Conservation (phyloP, 345 rosid genomes). For the Angophora floribunda region DNA sequence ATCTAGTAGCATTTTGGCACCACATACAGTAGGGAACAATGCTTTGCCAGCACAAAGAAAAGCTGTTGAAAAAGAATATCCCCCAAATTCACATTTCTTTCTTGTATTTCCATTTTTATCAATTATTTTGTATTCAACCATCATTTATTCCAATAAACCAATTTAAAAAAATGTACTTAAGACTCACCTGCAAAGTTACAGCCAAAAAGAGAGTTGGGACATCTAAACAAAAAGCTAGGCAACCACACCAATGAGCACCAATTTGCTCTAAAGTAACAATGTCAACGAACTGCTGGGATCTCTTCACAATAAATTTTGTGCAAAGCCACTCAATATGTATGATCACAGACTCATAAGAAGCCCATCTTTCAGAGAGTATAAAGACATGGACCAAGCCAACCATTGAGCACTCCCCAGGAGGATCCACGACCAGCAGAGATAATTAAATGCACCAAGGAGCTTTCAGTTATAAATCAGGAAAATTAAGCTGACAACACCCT, state of each 20-base stretch:
- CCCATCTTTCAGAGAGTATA: background rate
- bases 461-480: background rate
- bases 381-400: background rate
- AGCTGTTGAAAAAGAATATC: background rate
- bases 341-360: background rate
- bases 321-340: background rate
- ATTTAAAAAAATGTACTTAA: background rate
- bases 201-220: background rate
- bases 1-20: background rate
- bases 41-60: background rate
- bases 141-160: background rate
- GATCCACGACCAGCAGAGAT: background rate
- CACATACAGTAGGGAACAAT: background rate
- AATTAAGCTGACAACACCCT: background rate
- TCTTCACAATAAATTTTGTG: background rate
- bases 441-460: background rate
- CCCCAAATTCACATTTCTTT: background rate
- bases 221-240: background rate
- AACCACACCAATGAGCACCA: background rate
- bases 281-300: background rate
- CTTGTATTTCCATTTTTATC: background rate
- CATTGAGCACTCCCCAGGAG: background rate
- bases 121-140: background rate
- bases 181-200: background rate
- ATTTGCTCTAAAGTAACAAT: background rate